Base-by-base conservation (phyloP, 2,329 filamentous ascomycete genomes). In the Fusarium dimerum region DNA sequence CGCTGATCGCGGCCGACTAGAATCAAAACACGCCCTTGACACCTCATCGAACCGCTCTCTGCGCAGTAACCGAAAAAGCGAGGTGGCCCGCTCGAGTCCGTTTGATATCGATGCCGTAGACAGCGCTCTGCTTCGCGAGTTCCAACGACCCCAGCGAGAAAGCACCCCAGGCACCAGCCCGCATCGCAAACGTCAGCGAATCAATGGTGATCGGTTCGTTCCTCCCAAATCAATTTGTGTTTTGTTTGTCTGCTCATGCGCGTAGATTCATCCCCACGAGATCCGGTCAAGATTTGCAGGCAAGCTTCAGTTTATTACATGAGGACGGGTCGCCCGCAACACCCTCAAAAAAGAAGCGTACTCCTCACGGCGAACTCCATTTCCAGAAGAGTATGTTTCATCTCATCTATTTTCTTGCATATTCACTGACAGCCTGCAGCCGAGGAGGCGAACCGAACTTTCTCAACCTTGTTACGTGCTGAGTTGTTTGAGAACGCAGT, bases 401-500 rank as follows among this genome's bases (percentile, higher is more conserved):
- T 39, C 34, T 15, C 39, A 43, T n/a, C 8, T 15, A 4, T 20
- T 26, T 7, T 32, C 11, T 9, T 39, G n/a, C 16, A 43, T 20
- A 12, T 12, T 13, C 30, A 40, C 48, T 66, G 26, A 66, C 55
- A 18, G 42, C 40, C 49, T 20, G 6, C 38, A 85, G 92, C 89
- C 45, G 92, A 97, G 74, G 92, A 97, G 80, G 94, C 94, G 44
- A 97, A 99, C 66, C 84, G 89, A 53, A 97, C 90, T 17, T 99
- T 93, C 71, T 95, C 92, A 29, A 88, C 86, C 17, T 78, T 99
- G 7, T 78, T 99, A 50, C 88, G 94, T 51, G 88, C 90, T 47
- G 94, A 99, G 72, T 83, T 99, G 54, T 99, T 99, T 70, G 93
- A 96, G 66, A 85, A 84, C 62, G 90, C 91, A 29, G 87, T 97